Base-by-base conservation (phyloP, 768 basidiomycete species). In the Lactifluus rugatus region DNA sequence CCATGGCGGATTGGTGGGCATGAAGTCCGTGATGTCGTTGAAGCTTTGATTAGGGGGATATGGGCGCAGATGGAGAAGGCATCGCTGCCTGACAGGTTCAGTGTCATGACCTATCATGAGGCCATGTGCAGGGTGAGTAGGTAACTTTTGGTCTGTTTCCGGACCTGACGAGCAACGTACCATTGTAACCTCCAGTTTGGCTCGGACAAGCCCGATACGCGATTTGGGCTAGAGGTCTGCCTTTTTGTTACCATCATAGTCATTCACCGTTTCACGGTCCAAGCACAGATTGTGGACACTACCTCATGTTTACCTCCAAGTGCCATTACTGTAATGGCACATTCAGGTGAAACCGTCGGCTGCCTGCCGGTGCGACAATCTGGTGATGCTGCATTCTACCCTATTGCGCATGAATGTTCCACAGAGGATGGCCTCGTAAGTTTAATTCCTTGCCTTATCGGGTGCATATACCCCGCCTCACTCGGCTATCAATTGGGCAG, bases 151-250 rank as follows among this genome's bases (percentile, higher is more conserved):
- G n/a, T 46, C 23, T 36, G 26, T 49, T 54, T 56, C 21, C 42
- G 42, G 19, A 44, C 42, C 23, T 44, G 42, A 44, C 42, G 42
- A 44, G 64, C 21, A 61, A 60, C 48, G 25, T 56, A 64, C 66
- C 63, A 17, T 55, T 62, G 57, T 23, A 41, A 48, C 56, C 68
- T 65, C 21, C 61, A 93, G 87, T 96, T 85, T 76, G 93, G 93
- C 14, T 89, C 89, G 56, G 93, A 96, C 72, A 96, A 96, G 74
- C 94, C 94, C 46, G 94, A 97, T 72, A 85, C 85, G 54, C 81
- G 93, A 55, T 93, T 92, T 72, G 81, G 81, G 55, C 78, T 94
- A 63, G 84, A 94, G 84, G 93, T 93, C 60, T 66, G 72, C 72
- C 45, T 26, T 52, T 47, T 52, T n/a, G n/a, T 25, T 58, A 51